These are phyloP conservation scores for Cryptococcus maquisensis DNA, from an alignment of 1,284 basidiomycete genomes.

Conservation along the genomic window DNA sequence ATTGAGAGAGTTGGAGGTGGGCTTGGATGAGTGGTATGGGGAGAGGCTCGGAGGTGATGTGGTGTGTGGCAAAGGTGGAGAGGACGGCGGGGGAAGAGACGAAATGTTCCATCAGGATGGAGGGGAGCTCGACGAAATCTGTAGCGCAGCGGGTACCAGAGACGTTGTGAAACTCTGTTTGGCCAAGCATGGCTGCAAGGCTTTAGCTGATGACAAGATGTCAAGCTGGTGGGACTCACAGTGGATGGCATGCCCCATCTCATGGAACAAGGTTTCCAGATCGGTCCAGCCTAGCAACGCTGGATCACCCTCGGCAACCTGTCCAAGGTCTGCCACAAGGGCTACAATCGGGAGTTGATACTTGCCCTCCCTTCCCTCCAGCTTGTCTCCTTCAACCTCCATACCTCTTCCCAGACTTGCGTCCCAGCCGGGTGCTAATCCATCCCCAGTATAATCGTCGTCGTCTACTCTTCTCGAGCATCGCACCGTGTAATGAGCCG, in stretches of 20 bases:
- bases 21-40: conserved; percentile 56
- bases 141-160: conserved; percentile 98
- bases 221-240: conserved; percentile 58
- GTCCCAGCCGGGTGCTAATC: conserved; percentile 36
- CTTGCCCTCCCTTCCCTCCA: conserved; percentile 57
- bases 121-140: conserved; percentile 96
- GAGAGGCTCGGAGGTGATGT: conserved; percentile 63
- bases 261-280: conserved; percentile 91
- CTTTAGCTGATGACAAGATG: not conserved
- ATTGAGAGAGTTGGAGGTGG: conserved; percentile 47
- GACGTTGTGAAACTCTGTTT: conserved; percentile 96
- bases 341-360: conserved; percentile 90
- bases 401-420: conserved; percentile 32
- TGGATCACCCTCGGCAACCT: conserved; percentile 56
- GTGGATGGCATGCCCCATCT: conserved; percentile 99
- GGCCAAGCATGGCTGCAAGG: conserved; percentile 84
- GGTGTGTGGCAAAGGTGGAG: conserved; percentile 64
- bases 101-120: conserved; percentile 97
- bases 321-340: conserved; percentile 82
- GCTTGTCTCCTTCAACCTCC: conserved; percentile 33
- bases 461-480: conserved; percentile 88
- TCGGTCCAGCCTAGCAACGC: conserved; percentile 86
- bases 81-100: conserved; percentile 78
- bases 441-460: conserved; percentile 71
- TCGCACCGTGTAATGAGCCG: conserved; percentile 94